Evolutionary conservation across 2,329 filamentous ascomycete species (phyloP).

Genomic region (Paecilomyces sp.): DNA sequence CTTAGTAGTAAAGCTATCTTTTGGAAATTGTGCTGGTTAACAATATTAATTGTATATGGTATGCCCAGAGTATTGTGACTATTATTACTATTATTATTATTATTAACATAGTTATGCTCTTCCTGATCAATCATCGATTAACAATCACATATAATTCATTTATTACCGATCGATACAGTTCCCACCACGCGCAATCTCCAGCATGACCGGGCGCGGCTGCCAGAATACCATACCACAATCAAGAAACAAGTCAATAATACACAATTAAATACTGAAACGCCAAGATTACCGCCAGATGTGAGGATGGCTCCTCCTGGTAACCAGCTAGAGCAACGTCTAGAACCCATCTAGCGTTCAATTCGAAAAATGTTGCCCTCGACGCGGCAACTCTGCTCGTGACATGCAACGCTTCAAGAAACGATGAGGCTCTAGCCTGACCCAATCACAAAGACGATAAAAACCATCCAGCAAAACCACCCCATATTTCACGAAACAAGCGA

Average conservation of each 20-base stretch:
- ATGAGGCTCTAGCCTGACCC: background rate
- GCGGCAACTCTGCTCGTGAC: background rate
- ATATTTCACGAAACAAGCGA: background rate
- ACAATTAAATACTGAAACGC: background rate
- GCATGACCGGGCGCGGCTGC: background rate
- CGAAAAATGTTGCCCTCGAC: background rate
- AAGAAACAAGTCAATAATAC: too few relatives aligned
- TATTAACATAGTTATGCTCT: too few relatives aligned
- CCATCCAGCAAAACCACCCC: background rate
- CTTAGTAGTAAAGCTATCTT: too few relatives aligned
- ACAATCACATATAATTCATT: too few relatives aligned
- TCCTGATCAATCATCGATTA: too few relatives aligned
- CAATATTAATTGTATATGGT: too few relatives aligned
- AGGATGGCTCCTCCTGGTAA: background rate
- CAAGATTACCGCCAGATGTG: background rate
- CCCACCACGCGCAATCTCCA: background rate
- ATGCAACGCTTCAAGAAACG: background rate
- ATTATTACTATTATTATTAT: too few relatives aligned
- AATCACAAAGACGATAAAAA: background rate
- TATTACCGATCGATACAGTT: too few relatives aligned
- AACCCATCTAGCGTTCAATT: background rate
- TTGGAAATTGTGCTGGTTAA: too few relatives aligned
- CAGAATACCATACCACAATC: background rate
- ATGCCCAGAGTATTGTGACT: too few relatives aligned
- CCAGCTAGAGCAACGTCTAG: background rate